Evolutionary conservation across 306 rosid genomes (phyloP).

Genomic region (Castanea mollissima): DNA sequence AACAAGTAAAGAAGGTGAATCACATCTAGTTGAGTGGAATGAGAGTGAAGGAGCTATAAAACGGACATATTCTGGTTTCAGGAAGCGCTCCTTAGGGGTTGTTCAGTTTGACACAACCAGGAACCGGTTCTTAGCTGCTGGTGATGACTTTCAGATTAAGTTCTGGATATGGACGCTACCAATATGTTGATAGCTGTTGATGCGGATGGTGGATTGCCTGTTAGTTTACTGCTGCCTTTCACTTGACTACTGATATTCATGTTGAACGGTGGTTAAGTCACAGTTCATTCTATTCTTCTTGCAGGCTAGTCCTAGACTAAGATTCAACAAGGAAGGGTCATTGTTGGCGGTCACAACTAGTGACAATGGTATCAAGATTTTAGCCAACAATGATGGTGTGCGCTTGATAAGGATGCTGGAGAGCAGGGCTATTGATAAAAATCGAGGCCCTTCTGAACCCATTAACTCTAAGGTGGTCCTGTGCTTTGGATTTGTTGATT

Average conservation of each 20-base stretch:
- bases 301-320: conserved; percentile 47
- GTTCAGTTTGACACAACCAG: conserved; percentile 52
- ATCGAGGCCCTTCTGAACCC: conserved; percentile 40
- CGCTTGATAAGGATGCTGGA: conserved; percentile 42
- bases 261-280: conserved; percentile 2
- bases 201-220: conserved; percentile 46
- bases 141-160: conserved; percentile 47
- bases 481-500: neutral
- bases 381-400: conserved; percentile 41
- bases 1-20: conserved; percentile 47
- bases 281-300: neutral
- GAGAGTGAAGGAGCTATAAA: conserved; percentile 49
- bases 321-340: conserved; percentile 50
- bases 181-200: conserved; percentile 35
- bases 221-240: conserved; percentile 15
- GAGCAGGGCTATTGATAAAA: conserved; percentile 38
- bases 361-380: conserved; percentile 42
- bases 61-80: conserved; percentile 42
- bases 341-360: conserved; percentile 43
- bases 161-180: conserved; percentile 46
- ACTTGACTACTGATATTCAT: neutral
- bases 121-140: conserved; percentile 46
- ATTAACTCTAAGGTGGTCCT: conserved; percentile 34
- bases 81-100: conserved; percentile 40
- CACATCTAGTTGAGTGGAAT: conserved; percentile 52